Evolutionary conservation across 2,329 filamentous ascomycete genomes (phyloP).

Genomic region (Colletotrichum musicola): DNA sequence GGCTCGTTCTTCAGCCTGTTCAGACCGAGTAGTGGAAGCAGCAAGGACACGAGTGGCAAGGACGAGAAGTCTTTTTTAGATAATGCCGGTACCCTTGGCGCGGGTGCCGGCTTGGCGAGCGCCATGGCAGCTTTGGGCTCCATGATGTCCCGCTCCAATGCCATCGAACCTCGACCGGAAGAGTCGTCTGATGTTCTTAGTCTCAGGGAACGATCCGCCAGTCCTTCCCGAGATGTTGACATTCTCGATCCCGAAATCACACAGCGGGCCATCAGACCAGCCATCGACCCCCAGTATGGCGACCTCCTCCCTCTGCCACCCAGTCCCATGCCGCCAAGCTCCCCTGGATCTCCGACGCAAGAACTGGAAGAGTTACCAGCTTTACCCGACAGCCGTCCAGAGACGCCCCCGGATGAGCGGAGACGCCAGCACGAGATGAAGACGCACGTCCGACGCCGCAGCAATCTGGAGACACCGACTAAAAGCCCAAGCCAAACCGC

Average conservation of each 20-base stretch:
- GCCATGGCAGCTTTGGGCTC: slow-evolving; percentile 58
- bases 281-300: slow-evolving; percentile 75
- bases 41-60: slow-evolving; percentile 50
- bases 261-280: slow-evolving; percentile 70
- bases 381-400: slow-evolving; percentile 72
- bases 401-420: slow-evolving; percentile 65
- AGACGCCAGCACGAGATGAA: slow-evolving; percentile 54
- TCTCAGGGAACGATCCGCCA: slow-evolving; percentile 17
- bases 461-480: slow-evolving; percentile 59
- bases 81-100: slow-evolving; percentile 78
- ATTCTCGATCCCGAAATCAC: slow-evolving; percentile 70
- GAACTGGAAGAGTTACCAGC: slow-evolving; percentile 60
- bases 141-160: slow-evolving; percentile 57
- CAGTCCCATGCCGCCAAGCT: slow-evolving; percentile 73
- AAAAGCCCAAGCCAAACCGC: slow-evolving; percentile 70
- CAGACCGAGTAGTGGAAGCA: slow-evolving; percentile 55
- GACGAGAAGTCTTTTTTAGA: slow-evolving; percentile 72
- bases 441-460: slow-evolving; percentile 62
- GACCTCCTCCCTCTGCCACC: slow-evolving; percentile 75
- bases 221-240: slow-evolving; percentile 47
- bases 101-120: slow-evolving; percentile 74
- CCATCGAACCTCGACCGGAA: slow-evolving; percentile 59
- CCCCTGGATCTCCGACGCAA: slow-evolving; percentile 61
- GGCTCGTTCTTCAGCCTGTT: slow-evolving; percentile 64
- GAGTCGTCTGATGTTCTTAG: slow-evolving; percentile 41